These are phyloP conservation scores for Pichia inconspicua DNA, from an alignment of 1,139 yeast genomes.

Conservation along the genomic window DNA sequence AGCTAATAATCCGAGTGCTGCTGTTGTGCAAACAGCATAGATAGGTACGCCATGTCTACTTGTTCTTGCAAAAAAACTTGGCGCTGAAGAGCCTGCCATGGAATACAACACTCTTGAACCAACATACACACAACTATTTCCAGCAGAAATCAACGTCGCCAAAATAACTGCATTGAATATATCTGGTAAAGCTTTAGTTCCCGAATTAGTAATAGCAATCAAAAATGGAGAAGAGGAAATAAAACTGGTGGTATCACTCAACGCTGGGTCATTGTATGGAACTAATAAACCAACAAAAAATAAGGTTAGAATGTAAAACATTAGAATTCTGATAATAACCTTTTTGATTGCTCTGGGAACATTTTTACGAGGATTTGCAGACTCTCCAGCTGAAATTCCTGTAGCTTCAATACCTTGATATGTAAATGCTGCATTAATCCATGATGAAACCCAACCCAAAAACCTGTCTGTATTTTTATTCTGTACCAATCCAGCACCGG, in stretches of 20 bases:
- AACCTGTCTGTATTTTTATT: conserved; percentile 47
- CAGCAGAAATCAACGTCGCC: conserved; percentile 66
- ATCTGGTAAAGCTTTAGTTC: conserved; percentile 60
- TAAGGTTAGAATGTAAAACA: conserved; percentile 73
- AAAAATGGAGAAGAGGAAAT: conserved; percentile 45
- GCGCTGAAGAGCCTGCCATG: conserved; percentile 58
- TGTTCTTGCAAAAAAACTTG: conserved; percentile 43
- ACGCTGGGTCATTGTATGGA: conserved; percentile 60
- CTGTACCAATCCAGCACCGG: conserved; percentile 39
- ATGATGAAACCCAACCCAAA: conserved; percentile 50
- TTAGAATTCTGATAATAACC: conserved; percentile 70
- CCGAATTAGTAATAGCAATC: conserved; percentile 56
- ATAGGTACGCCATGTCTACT: conserved; percentile 63
- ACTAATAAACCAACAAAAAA: conserved; percentile 78
- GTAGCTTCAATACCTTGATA: conserved; percentile 78
- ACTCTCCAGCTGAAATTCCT: conserved; percentile 86
- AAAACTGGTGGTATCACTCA: conserved; percentile 24
- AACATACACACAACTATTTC: conserved; percentile 72
- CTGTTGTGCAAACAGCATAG: conserved; percentile 48
- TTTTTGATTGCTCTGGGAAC: conserved; percentile 82
- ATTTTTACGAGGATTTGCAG: conserved; percentile 70
- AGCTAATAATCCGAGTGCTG: conserved; percentile 58
- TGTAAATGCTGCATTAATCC: conserved; percentile 62
- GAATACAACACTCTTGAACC: conserved; percentile 70
- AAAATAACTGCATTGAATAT: conserved; percentile 72